Percentiles rank a stretch among this genome's conserved stretches.
Conservation (phyloP, 1,284 basidiomycete species). For the Rhodotorula sp. region DNA sequence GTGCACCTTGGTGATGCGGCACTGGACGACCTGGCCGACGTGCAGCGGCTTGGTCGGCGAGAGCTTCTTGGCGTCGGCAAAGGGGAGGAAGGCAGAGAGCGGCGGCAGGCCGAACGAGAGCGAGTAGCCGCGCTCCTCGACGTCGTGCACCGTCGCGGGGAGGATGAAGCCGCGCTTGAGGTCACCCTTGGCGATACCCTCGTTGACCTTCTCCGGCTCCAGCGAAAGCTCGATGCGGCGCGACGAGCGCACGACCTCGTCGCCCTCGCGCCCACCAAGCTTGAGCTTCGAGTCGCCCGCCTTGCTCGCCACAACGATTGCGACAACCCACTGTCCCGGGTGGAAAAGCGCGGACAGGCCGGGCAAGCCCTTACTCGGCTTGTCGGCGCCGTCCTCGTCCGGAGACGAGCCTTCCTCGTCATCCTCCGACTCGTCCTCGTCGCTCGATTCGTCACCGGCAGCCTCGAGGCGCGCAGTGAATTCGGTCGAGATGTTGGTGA, state of each 20-base stretch:
- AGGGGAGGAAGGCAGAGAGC: slow-evolving; percentile 42
- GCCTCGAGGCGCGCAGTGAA: slow-evolving; percentile 70
- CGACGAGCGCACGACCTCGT: slow-evolving; percentile 67
- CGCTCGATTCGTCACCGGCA: slow-evolving; percentile 54
- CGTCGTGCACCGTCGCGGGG: slow-evolving; percentile 73
- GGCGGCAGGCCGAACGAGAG: slow-evolving; percentile 75
- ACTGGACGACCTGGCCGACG: slow-evolving; percentile 49
- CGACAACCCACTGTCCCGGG: slow-evolving; percentile 82
- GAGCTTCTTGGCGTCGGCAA: slow-evolving; percentile 40
- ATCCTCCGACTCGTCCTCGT: slow-evolving; percentile 52
- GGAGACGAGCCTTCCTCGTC: slow-evolving; percentile 53
- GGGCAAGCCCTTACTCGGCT: slow-evolving; percentile 44
- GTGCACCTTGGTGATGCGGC: slow-evolving; percentile 48
- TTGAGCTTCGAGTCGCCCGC: slow-evolving; percentile 34
- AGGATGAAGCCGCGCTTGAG: slow-evolving; percentile 73
- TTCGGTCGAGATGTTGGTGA: slow-evolving; percentile 86
- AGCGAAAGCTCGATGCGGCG: slow-evolving; percentile 85
- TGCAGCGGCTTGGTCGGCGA: slow-evolving; percentile 42
- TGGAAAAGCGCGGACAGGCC: slow-evolving; percentile 70
- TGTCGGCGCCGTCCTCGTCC: slow-evolving; percentile 56
- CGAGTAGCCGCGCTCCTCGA: slow-evolving; percentile 85
- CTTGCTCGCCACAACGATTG: slow-evolving; percentile 63
- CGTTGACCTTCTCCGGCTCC: slow-evolving; percentile 81
- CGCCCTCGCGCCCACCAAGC: slow-evolving; percentile 51
- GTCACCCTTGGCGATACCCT: slow-evolving; percentile 75